Evolutionary conservation across 2,329 filamentous ascomycete species (phyloP).

Genomic region (Dothiorella sarmentorum): DNA sequence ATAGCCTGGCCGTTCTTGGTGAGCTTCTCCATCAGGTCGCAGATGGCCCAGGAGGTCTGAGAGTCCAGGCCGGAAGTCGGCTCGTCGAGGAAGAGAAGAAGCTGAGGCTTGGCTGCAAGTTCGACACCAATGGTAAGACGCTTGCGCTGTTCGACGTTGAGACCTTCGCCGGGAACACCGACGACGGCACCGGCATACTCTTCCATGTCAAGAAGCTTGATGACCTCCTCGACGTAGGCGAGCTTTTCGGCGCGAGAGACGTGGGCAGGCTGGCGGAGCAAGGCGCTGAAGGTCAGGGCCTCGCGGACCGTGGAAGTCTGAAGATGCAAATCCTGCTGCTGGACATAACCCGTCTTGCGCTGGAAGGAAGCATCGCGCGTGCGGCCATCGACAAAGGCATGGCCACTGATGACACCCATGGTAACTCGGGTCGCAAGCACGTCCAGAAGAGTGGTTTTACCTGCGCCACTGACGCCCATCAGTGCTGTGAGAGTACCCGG

Average conservation of each 20-base stretch:
- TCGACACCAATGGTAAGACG: conserved; percentile 58
- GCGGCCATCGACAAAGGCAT: conserved; percentile 74
- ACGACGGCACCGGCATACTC: conserved; percentile 82
- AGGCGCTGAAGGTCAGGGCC: conserved; percentile 73
- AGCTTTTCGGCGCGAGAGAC: conserved; percentile 69
- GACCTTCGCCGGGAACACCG: conserved; percentile 77
- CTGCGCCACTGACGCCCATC: conserved; percentile 68
- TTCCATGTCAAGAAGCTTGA: conserved; percentile 81
- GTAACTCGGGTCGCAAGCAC: conserved; percentile 75
- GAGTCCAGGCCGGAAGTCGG: conserved; percentile 69
- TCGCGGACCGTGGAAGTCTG: conserved; percentile 78
- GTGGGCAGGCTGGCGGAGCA: conserved; percentile 72
- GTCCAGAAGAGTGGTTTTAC: conserved; percentile 83
- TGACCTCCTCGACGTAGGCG: conserved; percentile 80
- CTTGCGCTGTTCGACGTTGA: conserved; percentile 57
- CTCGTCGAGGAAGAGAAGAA: conserved; percentile 70
- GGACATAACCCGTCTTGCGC: conserved; percentile 81
- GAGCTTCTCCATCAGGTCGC: conserved; percentile 21
- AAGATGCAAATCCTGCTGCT: conserved; percentile 84
- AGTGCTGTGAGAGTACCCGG: conserved; percentile 80
- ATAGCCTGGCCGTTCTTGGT: conserved; percentile 59
- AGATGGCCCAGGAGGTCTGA: conserved; percentile 21
- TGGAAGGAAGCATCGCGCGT: conserved; percentile 75
- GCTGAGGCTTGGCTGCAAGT: conserved; percentile 53
- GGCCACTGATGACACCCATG: conserved; percentile 77